Evolutionary conservation across 179 eudicot species (phyloP).

Genomic region (Silene noctiflora): DNA sequence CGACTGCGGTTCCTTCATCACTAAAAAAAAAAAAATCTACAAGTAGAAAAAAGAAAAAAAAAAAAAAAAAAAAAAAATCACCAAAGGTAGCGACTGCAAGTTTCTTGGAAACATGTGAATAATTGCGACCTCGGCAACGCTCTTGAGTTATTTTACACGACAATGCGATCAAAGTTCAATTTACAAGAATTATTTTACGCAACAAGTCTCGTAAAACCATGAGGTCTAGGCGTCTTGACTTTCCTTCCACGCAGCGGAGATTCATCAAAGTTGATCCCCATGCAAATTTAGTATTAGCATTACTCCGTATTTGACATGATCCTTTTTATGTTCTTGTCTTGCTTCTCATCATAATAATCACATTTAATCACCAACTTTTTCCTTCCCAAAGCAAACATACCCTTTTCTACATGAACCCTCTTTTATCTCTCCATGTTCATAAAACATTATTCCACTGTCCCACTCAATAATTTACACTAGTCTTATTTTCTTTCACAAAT

Average conservation of each 20-base stretch:
- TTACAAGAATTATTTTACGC: neutral
- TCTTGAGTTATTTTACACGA: conserved; percentile 9
- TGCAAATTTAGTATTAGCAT: neutral
- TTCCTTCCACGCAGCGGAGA: neutral
- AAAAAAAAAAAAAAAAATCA: too few species aligned
- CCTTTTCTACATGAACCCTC: conserved; percentile 19
- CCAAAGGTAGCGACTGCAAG: too few species aligned
- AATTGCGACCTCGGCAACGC: too few species aligned
- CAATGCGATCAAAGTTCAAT: neutral
- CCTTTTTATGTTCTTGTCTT: neutral
- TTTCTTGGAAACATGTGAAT: too few species aligned
- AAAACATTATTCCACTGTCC: too few species aligned
- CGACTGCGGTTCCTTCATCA: too few species aligned
- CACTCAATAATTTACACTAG: too few species aligned
- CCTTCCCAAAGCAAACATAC: conserved; percentile 35
- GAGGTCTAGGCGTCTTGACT: neutral
- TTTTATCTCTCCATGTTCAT: conserved; percentile 5
- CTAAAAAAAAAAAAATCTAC: too few species aligned
- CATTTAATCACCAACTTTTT: conserved; percentile 29
- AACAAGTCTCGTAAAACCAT: neutral
- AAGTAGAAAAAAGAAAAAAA: too few species aligned
- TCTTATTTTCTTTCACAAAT: too few species aligned
- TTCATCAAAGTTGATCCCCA: conserved; percentile 2
- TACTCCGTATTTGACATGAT: neutral
- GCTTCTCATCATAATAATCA: too few species aligned